Percentiles rank a stretch among this genome's conserved stretches.
These are phyloP conservation scores for Symbiotaphrina buchneri DNA, from an alignment of 495 filamentous ascomycete species.

Conservation along the genomic window DNA sequence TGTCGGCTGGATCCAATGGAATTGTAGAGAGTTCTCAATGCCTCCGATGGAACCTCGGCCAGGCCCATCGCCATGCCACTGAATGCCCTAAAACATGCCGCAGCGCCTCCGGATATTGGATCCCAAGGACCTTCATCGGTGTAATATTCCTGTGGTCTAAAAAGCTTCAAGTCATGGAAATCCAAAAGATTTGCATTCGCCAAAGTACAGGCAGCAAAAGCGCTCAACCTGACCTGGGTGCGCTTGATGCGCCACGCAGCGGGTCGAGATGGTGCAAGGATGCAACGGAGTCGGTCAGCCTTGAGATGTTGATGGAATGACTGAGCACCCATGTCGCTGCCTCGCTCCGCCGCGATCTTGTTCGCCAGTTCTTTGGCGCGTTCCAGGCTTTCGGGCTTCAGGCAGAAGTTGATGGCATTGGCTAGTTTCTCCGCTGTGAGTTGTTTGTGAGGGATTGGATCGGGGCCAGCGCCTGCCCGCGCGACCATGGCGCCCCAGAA, in stretches of 20 bases:
- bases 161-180: conserved; percentile 47
- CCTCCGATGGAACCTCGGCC: conserved; percentile 56
- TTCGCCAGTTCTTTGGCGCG: conserved; percentile 34
- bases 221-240: conserved; percentile 37
- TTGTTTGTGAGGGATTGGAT: conserved; percentile 44
- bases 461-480: conserved; percentile 45
- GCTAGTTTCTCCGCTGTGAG: conserved; percentile 40
- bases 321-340: conserved; percentile 35
- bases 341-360: conserved; percentile 40
- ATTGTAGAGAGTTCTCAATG: no score
- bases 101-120: conserved; percentile 47
- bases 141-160: conserved; percentile 43
- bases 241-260: conserved; percentile 52
- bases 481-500: conserved; percentile 73
- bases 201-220: conserved; percentile 42
- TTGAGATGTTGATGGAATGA: conserved; percentile 49
- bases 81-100: conserved; percentile 55
- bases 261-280: conserved; percentile 34
- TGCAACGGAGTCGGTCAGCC: conserved; percentile 34
- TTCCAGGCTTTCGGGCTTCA: conserved; percentile 30
- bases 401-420: conserved; percentile 30
- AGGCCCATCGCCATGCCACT: conserved; percentile 57
- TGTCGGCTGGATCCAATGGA: no score
- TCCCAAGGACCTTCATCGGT: conserved; percentile 51
- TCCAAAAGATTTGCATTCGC: conserved; percentile 35